Conservation (phyloP, 176 grass and related monocot genomes). For the Tillandsia fasciculata region DNA sequence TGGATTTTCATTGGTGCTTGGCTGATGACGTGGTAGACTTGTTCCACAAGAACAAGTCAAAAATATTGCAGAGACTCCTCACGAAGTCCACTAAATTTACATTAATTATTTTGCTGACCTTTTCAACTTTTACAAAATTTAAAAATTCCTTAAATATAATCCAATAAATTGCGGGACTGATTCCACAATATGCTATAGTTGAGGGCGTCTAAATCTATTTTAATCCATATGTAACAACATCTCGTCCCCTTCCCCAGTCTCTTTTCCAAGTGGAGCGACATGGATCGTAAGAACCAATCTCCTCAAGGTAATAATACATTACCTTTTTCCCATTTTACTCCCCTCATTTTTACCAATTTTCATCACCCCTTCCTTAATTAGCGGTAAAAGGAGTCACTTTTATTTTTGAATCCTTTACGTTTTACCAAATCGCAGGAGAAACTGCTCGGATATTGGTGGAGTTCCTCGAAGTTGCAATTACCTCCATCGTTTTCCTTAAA, state of each 20-base stretch:
- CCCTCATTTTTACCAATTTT: too few species aligned
- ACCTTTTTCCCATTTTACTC: background rate
- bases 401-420: background rate
- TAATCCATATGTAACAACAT: background rate
- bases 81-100: too few species aligned
- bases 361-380: background rate
- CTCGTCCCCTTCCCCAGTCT: background rate
- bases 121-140: too few species aligned
- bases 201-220: background rate
- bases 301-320: constrained; percentile 55
- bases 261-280: constrained; percentile 1
- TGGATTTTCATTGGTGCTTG: too few species aligned
- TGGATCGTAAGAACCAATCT: constrained; percentile 71
- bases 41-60: too few species aligned
- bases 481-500: constrained; percentile 90
- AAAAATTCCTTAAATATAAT: too few species aligned
- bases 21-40: too few species aligned
- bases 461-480: constrained; percentile 88
- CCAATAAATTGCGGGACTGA: too few species aligned
- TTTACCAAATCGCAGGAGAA: constrained; percentile 37
- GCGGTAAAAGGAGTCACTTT: constrained; percentile 7
- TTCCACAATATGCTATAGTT: background rate
- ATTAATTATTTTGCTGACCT: too few species aligned
- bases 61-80: too few species aligned
- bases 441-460: constrained; percentile 70